Base-by-base conservation (phyloP, 441 rosid species). In the Dalechampia spathulata region DNA sequence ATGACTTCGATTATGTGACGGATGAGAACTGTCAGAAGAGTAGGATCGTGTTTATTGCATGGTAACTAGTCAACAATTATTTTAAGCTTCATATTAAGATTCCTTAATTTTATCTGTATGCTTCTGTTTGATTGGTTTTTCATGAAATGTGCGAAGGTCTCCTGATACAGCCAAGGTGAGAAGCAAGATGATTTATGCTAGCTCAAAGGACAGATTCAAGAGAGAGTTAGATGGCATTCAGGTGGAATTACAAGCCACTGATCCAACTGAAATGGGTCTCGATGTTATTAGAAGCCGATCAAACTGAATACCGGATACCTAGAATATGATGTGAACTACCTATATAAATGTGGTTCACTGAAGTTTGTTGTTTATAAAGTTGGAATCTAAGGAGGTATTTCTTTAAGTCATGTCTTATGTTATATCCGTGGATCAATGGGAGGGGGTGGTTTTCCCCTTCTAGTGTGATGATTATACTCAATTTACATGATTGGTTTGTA, bases 101-200 rank as follows among this genome's bases (percentile, higher is more conserved):
- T n/a, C n/a, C n/a, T n/a, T n/a, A n/a, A n/a, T n/a, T n/a, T n/a
- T n/a, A n/a, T n/a, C n/a, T n/a, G n/a, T n/a, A n/a, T n/a, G n/a
- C n/a, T n/a, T 30, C 8, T 3, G 5, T 41, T 54, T 41, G 30
- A 43, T 47, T 27, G 28, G 49, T 51, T 6, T 1, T 41, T 16
- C 5, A n/a, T 11, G 19, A 16, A 20, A 8, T 32, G 20, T 61
- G 7, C 61, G 60, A 76, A 82, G 87, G 87, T 77, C 79, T 45
- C 85, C 87, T 26, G 87, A 82, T 46, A 50, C 70, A 14, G 59
- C 87, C 6, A 76, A 49, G 59, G 87, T 82, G 75, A 76, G 87
- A 69, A 82, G 70, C 78, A 82, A 82, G 79, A 82, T 82, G 87
- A 82, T 82, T 48, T 82, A 82, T 62, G 87, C 87, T 13, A 82